Conservation (phyloP, 2,329 filamentous ascomycete genomes). For the Aspergillus sp. region DNA sequence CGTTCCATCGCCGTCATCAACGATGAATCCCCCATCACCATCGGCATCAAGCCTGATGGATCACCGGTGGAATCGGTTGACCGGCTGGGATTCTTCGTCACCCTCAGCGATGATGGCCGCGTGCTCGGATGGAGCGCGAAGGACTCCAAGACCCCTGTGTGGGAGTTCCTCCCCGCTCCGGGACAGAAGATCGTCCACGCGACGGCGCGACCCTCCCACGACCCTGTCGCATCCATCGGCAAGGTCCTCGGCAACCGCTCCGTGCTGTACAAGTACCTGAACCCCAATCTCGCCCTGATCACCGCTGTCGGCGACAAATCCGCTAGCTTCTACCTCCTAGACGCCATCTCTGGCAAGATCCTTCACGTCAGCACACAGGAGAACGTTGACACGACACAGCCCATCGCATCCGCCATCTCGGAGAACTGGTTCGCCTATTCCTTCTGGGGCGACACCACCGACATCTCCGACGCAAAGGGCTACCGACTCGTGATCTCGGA, state of each 20-base stretch:
- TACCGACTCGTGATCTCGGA: constrained; percentile 85
- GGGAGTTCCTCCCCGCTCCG: constrained; percentile 69
- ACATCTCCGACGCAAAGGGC: constrained; percentile 63
- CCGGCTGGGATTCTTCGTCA: constrained; percentile 39
- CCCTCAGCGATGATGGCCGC: constrained; percentile 39
- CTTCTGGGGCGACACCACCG: constrained; percentile 59
- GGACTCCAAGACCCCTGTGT: constrained; percentile 51
- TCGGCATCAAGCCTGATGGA: constrained; percentile 38
- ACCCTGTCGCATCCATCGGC: constrained; percentile 91
- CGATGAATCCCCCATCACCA: constrained; percentile 22
- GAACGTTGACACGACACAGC: constrained; percentile 71
- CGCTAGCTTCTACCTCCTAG: constrained; percentile 75
- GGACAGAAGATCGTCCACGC: constrained; percentile 69
- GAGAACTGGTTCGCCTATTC: constrained; percentile 97
- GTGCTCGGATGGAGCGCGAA: constrained; percentile 44
- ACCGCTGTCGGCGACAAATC: constrained; percentile 64
- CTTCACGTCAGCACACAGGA: constrained; percentile 69
- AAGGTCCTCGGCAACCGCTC: constrained; percentile 86
- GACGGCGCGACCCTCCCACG: constrained; percentile 68
- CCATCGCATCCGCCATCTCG: constrained; percentile 74
- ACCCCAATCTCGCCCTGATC: constrained; percentile 78
- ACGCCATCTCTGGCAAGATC: constrained; percentile 80
- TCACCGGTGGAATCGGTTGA: constrained; percentile 30
- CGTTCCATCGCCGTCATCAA: constrained; percentile 33
- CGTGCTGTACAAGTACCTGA: constrained; percentile 97